These are phyloP conservation scores for Penicillium sp. DNA, from an alignment of 2,329 filamentous ascomycete genomes.

Conservation along the genomic window DNA sequence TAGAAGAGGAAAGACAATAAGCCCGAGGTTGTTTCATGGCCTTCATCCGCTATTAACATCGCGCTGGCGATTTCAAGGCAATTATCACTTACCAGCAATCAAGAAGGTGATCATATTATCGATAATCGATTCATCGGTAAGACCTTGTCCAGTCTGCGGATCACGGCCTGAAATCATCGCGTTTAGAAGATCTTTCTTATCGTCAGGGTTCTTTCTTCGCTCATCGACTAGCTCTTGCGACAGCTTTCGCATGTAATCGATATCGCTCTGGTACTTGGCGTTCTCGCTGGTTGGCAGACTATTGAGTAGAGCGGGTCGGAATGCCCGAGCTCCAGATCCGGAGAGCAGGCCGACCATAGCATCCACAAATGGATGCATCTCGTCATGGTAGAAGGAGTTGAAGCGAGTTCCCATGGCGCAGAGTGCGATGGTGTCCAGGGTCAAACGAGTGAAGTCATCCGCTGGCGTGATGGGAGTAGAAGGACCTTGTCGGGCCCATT, in stretches of 20 bases:
- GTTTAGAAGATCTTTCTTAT: conserved; percentile 61
- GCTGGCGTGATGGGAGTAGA: conserved; percentile 53
- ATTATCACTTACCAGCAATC: conserved; percentile 48
- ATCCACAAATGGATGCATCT: conserved; percentile 63
- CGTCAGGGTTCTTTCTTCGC: conserved; percentile 50
- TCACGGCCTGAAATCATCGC: conserved; percentile 65
- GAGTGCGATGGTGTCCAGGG: conserved; percentile 65
- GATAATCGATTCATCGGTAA: conserved; percentile 58
- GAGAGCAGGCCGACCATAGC: conserved; percentile 61
- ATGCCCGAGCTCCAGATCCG: conserved; percentile 50
- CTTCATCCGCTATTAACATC: conserved; percentile 18
- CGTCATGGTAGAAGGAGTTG: conserved; percentile 66
- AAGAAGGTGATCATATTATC: conserved; percentile 69
- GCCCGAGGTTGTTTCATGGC: conserved; percentile 67
- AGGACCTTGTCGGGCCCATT: conserved; percentile 48
- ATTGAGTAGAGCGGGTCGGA: conserved; percentile 45
- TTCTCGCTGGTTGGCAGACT: conserved; percentile 40
- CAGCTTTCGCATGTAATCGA: conserved; percentile 47
- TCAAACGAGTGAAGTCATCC: conserved; percentile 66
- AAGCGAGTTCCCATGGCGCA: conserved; percentile 68
- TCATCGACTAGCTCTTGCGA: conserved; percentile 56
- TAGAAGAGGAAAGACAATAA: conserved; percentile 61
- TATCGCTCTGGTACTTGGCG: conserved; percentile 29
- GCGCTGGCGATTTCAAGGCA: not conserved
- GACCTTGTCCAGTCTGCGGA: conserved; percentile 58